Conservation (phyloP, 208 protist genomes). For the Porcisia deanei region DNA sequence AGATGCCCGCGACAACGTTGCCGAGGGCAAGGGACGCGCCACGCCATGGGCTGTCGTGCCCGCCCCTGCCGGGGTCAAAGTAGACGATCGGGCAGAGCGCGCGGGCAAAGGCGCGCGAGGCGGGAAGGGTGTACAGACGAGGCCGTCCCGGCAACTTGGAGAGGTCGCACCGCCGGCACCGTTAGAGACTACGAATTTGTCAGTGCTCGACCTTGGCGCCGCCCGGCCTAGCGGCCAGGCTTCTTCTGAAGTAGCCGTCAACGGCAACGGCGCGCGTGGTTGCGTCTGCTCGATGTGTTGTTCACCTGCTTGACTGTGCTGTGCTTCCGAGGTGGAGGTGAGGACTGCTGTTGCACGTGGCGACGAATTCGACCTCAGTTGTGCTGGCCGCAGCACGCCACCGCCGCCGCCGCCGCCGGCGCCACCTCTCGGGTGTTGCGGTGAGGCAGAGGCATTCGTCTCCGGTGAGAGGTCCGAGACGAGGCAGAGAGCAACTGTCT, state of each 20-base stretch:
- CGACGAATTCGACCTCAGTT: neutral
- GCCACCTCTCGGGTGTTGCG: neutral
- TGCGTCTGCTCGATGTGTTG: neutral
- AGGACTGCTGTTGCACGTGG: neutral
- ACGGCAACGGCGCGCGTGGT: neutral
- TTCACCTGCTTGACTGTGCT: neutral
- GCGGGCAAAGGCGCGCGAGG: slow-evolving; percentile 14
- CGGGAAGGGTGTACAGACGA: slow-evolving; percentile 6
- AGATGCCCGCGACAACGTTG: neutral
- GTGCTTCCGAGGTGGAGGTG: neutral
- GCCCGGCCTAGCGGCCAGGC: neutral
- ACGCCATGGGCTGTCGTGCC: neutral
- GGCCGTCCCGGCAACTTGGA: neutral
- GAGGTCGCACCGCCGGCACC: neutral
- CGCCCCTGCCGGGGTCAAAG: neutral
- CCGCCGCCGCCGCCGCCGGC: no score
- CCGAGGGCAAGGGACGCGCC: neutral
- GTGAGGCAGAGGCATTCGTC: neutral
- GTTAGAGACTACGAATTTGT: neutral
- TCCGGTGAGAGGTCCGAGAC: slow-evolving; percentile 54
- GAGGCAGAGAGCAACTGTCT: slow-evolving; percentile 58
- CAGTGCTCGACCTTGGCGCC: neutral
- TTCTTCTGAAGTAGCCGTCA: neutral
- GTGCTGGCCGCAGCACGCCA: neutral
- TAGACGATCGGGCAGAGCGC: neutral